phyloP scores from a whole-genome alignment of 1,284 basidiomycete species.

The Trichosporon coremiiforme region DNA sequence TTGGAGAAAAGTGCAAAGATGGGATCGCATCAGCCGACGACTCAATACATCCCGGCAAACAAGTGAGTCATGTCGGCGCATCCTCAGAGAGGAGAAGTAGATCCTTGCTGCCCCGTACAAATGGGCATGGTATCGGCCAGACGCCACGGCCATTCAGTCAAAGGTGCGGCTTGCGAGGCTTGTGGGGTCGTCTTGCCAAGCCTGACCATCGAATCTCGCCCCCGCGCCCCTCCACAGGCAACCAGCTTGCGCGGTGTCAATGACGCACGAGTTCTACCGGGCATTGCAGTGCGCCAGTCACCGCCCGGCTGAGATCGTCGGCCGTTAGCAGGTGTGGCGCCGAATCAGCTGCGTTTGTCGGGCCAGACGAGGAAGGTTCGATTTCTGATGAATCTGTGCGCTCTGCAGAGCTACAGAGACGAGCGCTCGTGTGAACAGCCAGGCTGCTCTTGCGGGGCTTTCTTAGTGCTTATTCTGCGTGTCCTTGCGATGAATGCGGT shows the following conservation, averaged over 20 bases:
- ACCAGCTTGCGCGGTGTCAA: not conserved
- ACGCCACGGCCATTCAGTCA: not conserved
- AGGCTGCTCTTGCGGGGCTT: not conserved
- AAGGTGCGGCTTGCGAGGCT: not conserved
- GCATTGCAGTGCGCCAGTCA: not conserved
- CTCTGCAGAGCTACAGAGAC: not conserved
- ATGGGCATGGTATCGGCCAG: not conserved
- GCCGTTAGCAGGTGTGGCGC: not conserved
- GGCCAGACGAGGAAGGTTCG: not conserved
- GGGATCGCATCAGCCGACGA: not conserved
- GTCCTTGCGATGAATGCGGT: no score
- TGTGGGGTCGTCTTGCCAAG: constrained; percentile 2
- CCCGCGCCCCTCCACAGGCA: not conserved
- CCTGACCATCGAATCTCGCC: not conserved
- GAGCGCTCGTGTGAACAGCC: no score
- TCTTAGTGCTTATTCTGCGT: no score
- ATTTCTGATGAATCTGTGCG: not conserved
- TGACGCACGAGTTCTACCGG: not conserved
- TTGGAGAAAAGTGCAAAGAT: not conserved
- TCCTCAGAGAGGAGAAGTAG: not conserved
- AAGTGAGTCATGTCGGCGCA: constrained; percentile 2
- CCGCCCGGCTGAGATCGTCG: not conserved
- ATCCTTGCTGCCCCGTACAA: not conserved
- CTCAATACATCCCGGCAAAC: not conserved
- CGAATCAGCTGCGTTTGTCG: not conserved